phyloP scores from a whole-genome alignment of 176 grass and related monocot species.

The Eleusine indica region DNA sequence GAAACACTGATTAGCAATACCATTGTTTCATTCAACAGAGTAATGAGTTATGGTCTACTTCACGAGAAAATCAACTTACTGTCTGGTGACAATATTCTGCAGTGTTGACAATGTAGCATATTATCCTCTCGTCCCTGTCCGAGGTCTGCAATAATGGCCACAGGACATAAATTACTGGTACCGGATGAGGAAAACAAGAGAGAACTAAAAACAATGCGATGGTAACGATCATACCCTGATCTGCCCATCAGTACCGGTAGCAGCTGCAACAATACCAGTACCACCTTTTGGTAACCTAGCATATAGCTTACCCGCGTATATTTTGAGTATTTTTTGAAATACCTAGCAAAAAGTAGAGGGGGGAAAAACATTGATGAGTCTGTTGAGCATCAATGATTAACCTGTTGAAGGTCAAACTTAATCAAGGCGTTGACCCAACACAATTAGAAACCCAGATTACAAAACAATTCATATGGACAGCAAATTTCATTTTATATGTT shows the following conservation, averaged over 20 bases:
- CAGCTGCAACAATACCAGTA: conserved; percentile 94
- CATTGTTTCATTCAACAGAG: conserved; percentile 12
- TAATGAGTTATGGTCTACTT: conserved; percentile 7
- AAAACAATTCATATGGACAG: conserved; percentile 7
- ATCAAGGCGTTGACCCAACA: neutral
- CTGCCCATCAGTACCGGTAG: conserved; percentile 93
- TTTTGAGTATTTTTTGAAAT: conserved; percentile 97
- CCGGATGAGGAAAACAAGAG: conserved; percentile 20
- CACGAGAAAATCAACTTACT: conserved; percentile 53
- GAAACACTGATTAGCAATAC: neutral
- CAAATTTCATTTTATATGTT: conserved; percentile 29
- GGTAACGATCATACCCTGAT: conserved; percentile 66
- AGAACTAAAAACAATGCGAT: neutral
- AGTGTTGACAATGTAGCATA: conserved; percentile 97
- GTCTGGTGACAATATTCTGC: conserved; percentile 99
- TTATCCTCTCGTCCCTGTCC: conserved; percentile 94
- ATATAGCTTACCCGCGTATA: conserved; percentile 87
- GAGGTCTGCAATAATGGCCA: conserved; percentile 75
- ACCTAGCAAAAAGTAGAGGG: conserved; percentile 53
- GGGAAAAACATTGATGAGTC: conserved; percentile 21
- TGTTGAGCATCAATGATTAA: neutral
- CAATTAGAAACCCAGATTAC: neutral
- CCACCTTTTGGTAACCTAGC: conserved; percentile 91
- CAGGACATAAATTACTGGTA: conserved; percentile 40
- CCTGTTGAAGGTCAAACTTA: conserved; percentile 5